These are phyloP conservation scores for Aquilaria agallochum DNA, from an alignment of 441 rosid species.

Conservation along the genomic window DNA sequence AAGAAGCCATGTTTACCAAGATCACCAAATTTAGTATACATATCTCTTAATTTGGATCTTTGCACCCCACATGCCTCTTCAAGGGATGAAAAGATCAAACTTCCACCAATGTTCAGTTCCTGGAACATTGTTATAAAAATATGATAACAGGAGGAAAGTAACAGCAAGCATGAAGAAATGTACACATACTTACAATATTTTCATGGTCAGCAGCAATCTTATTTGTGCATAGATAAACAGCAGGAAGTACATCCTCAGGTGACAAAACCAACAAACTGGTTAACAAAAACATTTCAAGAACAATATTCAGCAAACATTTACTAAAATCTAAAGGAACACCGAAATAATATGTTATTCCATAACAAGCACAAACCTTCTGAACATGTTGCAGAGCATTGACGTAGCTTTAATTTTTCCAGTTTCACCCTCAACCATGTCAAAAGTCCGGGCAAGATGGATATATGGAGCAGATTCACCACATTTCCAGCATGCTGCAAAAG, in stretches of 20 bases:
- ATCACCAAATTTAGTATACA: conserved; percentile 78
- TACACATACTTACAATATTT: conserved; percentile 49
- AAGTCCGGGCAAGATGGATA: conserved; percentile 77
- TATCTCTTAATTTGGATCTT: conserved; percentile 61
- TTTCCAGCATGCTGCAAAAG: conserved; percentile 77
- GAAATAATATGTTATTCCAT: background rate
- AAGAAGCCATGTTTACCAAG: conserved; percentile 52
- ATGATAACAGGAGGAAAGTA: background rate
- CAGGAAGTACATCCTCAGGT: conserved; percentile 81
- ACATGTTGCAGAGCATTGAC: conserved; percentile 89
- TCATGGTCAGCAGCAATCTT: conserved; percentile 87
- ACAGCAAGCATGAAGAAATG: conserved; percentile 1
- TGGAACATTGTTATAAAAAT: conserved; percentile 23
- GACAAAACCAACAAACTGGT: conserved; percentile 82
- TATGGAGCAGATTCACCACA: conserved; percentile 78
- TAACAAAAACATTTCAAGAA: conserved; percentile 10
- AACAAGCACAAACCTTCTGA: conserved; percentile 56
- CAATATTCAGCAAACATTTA: conserved; percentile 9
- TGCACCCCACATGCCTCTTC: conserved; percentile 86
- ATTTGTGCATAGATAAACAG: conserved; percentile 82
- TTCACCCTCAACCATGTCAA: conserved; percentile 78
- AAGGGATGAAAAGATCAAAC: conserved; percentile 67
- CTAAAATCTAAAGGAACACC: conserved; percentile 3
- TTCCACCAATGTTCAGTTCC: conserved; percentile 85
- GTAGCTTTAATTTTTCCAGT: conserved; percentile 83